Base-by-base conservation (phyloP, 345 rosid species). In the Garcia nutans region DNA sequence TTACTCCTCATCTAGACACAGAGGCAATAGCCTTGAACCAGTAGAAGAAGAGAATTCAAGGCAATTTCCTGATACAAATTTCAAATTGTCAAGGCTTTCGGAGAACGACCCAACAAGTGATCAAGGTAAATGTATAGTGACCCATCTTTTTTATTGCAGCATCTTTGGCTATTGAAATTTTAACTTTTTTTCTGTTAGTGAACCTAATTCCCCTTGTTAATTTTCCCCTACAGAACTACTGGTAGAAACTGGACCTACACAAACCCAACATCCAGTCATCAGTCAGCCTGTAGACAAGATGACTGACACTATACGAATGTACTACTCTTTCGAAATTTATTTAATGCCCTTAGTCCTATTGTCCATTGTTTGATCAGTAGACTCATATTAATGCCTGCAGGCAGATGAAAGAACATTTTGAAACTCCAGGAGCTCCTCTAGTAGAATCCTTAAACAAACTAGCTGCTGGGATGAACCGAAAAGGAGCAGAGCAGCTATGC, bases 231-330 rank as follows among this genome's bases (percentile, higher is more conserved):
- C 85, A 95, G 98, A 93, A 71, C 71, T 86, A 59, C 74, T 90
- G 84, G 82, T 87, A 69, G 98, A 91, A 86, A 95, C 96, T 65
- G 94, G 86, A 77, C 92, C 91, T 33, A 91, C 98, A 69, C 93
- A 86, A 83, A 86, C 91, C 79, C 94, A 84, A 76, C 78, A 49
- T 37, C 91, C 85, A 23, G 59, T 72, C 31, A 26, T 28, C 73
- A 75, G 60, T 81, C 87, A 84, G 74, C 77, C 85, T 58, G 77
- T 84, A 26, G 96, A 93, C 83, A 85, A 80, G 84, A 84, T 90
- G 47, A 90, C 96, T 0, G 91, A 93, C 55, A 79, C 85, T 26
- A 91, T 95, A 82, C 81, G 84, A 80, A 86, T 73, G 99, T 95
- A 84, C 58, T 11, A 50, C 64, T 68, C 71, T 42, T 50, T 59